Base-by-base conservation (phyloP, 805 yeast genomes). In the Metschnikowia bowlesiae region DNA sequence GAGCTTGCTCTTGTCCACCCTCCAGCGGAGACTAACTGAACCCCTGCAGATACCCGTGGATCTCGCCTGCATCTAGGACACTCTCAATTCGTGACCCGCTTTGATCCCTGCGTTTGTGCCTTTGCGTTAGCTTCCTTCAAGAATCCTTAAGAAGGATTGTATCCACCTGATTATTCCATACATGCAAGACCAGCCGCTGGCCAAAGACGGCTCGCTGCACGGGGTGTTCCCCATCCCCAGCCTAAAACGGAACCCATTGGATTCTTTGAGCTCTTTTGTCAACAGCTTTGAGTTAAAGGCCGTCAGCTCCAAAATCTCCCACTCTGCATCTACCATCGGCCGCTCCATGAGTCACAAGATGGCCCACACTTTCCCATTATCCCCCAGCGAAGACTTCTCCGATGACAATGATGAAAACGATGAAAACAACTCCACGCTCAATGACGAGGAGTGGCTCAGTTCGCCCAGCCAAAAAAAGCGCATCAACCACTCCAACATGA, bases 371-470 rank as follows among this genome's bases (percentile, higher is more conserved):
- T 49, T 52, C 26, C 54, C 59, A 1, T 46, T 40, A 26, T 54
- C 51, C 18, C 49, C 51, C 26, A 45, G 52, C 46, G 55, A 50
- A 29, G 50, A 49, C 26, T 29, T 37, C n/a, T 35, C 41, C 29
- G 44, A 46, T 36, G 53, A 54, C 30, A 62, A 52, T 22, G 52
- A 51, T 28, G 41, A 44, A 31, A 43, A 48, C 35, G 54, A 53
- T 26, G 58, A 50, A 14, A 54, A 56, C 49, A 59, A 61, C 38
- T 49, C 58, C n/a, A 53, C 57, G 32, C 37, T 52, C 14, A 51
- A 53, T 46, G 60, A 60, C 50, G 54, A 54, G 28, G 63, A 58
- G 29, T 48, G 50, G 52, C 53, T 54, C 39, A 49, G 48, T 38
- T 54, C 56, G 18, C 57, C 55, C 39, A 52, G 55, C 8, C 58